A percentile compares a stretch with the other conserved stretches of the same genome.
phyloP scores from a whole-genome alignment of 345 rosid genomes.

The Euphorbia tirucalli region DNA sequence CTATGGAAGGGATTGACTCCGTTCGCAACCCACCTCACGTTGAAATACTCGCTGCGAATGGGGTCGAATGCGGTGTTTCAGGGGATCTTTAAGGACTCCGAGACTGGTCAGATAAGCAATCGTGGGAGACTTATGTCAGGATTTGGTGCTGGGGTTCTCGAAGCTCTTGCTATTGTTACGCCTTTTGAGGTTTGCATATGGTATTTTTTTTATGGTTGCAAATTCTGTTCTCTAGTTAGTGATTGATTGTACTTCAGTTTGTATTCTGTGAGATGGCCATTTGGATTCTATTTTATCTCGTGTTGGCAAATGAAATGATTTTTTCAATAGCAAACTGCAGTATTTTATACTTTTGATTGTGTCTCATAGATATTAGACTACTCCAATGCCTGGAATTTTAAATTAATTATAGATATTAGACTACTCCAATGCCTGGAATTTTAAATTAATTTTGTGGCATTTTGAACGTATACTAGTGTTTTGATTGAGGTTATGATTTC shows the following conservation, averaged over 20 bases:
- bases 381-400: background rate
- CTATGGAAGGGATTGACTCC: constrained; percentile 96
- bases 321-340: background rate
- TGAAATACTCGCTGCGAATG: constrained; percentile 87
- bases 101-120: constrained; percentile 66
- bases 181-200: constrained; percentile 70
- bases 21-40: constrained; percentile 88
- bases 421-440: too few species aligned
- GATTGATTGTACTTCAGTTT: background rate
- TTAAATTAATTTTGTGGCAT: background rate
- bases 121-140: constrained; percentile 63
- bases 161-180: constrained; percentile 87
- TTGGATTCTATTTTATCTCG: background rate
- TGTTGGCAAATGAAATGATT: background rate
- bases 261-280: background rate
- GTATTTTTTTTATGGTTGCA: background rate
- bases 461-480: background rate
- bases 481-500: background rate
- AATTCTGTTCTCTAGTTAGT: background rate
- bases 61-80: constrained; percentile 88
- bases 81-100: constrained; percentile 68
- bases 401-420: background rate
- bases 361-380: background rate
- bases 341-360: background rate
- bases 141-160: constrained; percentile 94